Evolutionary conservation across 2,329 filamentous ascomycete genomes (phyloP).

Genomic region (Colletotrichum sublineola): DNA sequence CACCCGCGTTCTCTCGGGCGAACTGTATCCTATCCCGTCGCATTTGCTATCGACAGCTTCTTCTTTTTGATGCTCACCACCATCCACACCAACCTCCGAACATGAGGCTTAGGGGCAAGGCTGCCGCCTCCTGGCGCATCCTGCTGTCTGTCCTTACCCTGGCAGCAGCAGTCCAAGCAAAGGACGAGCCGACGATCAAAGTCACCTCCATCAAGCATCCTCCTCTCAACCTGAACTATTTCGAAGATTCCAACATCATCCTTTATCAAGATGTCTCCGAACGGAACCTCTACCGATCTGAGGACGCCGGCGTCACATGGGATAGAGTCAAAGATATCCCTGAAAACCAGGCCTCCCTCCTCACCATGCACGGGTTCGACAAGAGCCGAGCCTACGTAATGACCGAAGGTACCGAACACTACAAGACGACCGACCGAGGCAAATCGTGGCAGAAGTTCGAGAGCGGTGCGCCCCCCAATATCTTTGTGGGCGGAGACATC

Average conservation of each 20-base stretch:
- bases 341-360: slow-evolving; percentile 70
- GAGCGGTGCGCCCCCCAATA: slow-evolving; percentile 69
- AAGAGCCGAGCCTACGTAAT: slow-evolving; percentile 84
- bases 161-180: slow-evolving; percentile 60
- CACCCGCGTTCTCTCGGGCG: slow-evolving; percentile 13
- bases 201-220: slow-evolving; percentile 74
- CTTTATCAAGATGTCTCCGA: slow-evolving; percentile 77
- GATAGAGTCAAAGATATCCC: slow-evolving; percentile 73
- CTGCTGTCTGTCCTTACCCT: slow-evolving; percentile 64
- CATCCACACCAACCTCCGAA: slow-evolving; percentile 54
- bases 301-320: slow-evolving; percentile 86
- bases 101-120: slow-evolving; percentile 68
- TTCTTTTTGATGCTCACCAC: slow-evolving; percentile 59
- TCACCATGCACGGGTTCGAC: slow-evolving; percentile 85
- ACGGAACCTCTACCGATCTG: slow-evolving; percentile 80
- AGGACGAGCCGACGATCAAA: slow-evolving; percentile 76
- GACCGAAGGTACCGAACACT: slow-evolving; percentile 78
- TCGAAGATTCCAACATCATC: slow-evolving; percentile 87
- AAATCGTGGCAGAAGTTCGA: slow-evolving; percentile 84
- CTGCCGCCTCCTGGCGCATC: slow-evolving; percentile 61
- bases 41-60: slow-evolving; percentile 13
- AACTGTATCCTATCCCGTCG: slow-evolving; percentile 11
- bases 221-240: slow-evolving; percentile 84
- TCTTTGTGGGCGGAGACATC: slow-evolving; percentile 60
- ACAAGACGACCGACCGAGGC: slow-evolving; percentile 85